phyloP scores from a whole-genome alignment of 148 eudicot genomes.

The Selenicereus undatus region DNA sequence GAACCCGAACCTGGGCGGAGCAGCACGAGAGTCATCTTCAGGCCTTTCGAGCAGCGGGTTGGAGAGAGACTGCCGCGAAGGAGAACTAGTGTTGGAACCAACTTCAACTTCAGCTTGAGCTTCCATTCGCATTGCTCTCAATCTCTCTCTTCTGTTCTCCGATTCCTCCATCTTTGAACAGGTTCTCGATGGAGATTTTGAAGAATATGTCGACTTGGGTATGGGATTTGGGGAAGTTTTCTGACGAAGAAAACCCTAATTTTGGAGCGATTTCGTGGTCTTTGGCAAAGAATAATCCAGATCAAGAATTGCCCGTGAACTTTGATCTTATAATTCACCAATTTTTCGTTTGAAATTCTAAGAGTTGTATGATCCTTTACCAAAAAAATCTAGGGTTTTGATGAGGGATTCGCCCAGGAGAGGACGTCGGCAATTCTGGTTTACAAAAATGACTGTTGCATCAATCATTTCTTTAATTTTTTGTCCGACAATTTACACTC shows the following conservation, averaged over 20 bases:
- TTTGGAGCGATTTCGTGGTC: too few relatives aligned
- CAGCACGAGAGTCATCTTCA: slow-evolving; percentile 2
- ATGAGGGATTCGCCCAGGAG: too few relatives aligned
- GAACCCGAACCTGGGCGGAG: slow-evolving; percentile 51
- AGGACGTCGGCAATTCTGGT: too few relatives aligned
- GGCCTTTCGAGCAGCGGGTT: slow-evolving; percentile 57
- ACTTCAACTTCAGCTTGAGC: slow-evolving; percentile 35
- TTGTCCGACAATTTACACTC: too few relatives aligned
- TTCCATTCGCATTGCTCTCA: slow-evolving; percentile 73
- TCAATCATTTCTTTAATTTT: too few relatives aligned
- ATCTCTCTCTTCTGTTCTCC: slow-evolving; percentile 74
- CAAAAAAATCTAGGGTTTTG: too few relatives aligned
- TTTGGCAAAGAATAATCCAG: too few relatives aligned
- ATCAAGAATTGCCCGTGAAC: too few relatives aligned
- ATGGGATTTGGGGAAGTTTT: background rate
- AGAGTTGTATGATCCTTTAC: too few relatives aligned
- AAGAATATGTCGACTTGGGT: background rate
- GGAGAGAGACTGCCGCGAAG: slow-evolving; percentile 26
- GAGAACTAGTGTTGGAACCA: slow-evolving; percentile 6
- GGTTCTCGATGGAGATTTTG: background rate
- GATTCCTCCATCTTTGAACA: slow-evolving; percentile 65
- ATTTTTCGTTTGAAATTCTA: too few relatives aligned
- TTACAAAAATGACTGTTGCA: too few relatives aligned
- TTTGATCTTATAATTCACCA: too few relatives aligned
- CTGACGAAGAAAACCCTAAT: background rate